A percentile compares a stretch with the other conserved stretches of the same genome.
Evolutionary conservation across 768 basidiomycete species (phyloP).

Genomic region (Tricholomella constricta): DNA sequence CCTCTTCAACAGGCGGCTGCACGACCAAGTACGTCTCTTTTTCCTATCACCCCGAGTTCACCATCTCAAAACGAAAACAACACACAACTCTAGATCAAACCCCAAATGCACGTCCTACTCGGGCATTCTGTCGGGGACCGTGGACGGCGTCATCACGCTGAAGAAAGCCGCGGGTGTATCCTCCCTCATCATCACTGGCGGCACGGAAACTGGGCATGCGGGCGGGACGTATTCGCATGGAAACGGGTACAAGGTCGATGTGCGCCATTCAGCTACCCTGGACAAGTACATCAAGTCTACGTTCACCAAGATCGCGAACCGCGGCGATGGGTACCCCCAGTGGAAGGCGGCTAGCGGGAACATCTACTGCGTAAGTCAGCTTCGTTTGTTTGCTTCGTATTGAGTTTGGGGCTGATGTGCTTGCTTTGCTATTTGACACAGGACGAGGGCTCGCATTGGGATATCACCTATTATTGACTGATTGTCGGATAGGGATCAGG

Average conservation of each 20-base stretch:
- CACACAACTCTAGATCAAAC: slow-evolving; percentile 7
- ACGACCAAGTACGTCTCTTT: slow-evolving; percentile 17
- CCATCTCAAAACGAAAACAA: too few relatives aligned
- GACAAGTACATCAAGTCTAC: slow-evolving; percentile 26
- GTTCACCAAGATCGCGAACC: slow-evolving; percentile 28
- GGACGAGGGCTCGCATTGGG: slow-evolving; percentile 10
- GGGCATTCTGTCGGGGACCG: slow-evolving; percentile 29
- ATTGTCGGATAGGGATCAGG: too few relatives aligned
- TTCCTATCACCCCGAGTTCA: too few relatives aligned
- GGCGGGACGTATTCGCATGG: slow-evolving; percentile 27
- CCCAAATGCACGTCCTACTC: slow-evolving; percentile 29
- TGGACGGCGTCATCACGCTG: slow-evolving; percentile 28
- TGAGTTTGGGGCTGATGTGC: too few relatives aligned
- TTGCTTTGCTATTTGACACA: slow-evolving; percentile 1
- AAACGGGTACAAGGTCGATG: slow-evolving; percentile 32
- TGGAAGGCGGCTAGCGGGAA: slow-evolving; percentile 29
- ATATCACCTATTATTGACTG: slow-evolving; percentile 5
- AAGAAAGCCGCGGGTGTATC: slow-evolving; percentile 50
- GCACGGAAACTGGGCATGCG: slow-evolving; percentile 40
- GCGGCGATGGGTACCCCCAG: slow-evolving; percentile 28
- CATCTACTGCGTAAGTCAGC: slow-evolving; percentile 27
- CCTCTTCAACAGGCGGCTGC: slow-evolving; percentile 27
- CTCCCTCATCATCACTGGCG: slow-evolving; percentile 66
- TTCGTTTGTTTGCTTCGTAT: not conserved
- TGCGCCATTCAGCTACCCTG: slow-evolving; percentile 22